Evolutionary conservation across 345 rosid species (phyloP).

Genomic region (Geranium rotundifolium): DNA sequence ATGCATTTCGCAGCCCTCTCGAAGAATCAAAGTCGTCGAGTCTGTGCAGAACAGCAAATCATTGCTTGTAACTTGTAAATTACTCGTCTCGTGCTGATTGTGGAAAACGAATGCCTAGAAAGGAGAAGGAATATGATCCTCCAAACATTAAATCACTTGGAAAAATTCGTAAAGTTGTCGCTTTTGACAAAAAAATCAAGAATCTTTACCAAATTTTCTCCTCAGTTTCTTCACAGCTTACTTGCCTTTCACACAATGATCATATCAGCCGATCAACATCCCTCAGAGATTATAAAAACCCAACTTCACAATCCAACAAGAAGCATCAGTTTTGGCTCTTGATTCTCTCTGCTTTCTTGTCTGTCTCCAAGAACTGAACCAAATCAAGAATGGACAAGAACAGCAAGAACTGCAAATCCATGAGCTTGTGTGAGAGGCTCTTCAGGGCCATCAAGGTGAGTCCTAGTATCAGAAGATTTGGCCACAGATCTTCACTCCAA

Average conservation of each 20-base stretch:
- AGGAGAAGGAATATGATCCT: background rate
- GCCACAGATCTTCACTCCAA: background rate
- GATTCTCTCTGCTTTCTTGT: background rate
- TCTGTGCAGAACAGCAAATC: background rate
- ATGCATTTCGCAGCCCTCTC: background rate
- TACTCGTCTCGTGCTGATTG: background rate
- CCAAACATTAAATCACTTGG: background rate
- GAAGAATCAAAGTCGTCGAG: background rate
- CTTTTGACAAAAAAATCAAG: background rate
- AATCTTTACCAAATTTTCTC: background rate
- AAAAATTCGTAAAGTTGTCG: background rate
- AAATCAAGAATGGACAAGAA: background rate
- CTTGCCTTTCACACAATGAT: background rate
- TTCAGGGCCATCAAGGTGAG: background rate
- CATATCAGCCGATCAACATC: background rate
- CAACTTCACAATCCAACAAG: background rate
- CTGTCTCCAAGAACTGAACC: background rate
- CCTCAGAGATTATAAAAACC: background rate
- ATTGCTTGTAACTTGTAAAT: too few species aligned
- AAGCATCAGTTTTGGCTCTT: background rate
- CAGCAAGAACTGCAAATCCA: background rate
- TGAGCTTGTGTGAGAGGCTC: background rate
- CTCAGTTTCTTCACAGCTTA: background rate
- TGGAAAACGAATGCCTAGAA: background rate
- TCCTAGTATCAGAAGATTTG: background rate